Conservation (phyloP, 2,329 filamentous ascomycete species). For the Colletotrichum aenigma region DNA sequence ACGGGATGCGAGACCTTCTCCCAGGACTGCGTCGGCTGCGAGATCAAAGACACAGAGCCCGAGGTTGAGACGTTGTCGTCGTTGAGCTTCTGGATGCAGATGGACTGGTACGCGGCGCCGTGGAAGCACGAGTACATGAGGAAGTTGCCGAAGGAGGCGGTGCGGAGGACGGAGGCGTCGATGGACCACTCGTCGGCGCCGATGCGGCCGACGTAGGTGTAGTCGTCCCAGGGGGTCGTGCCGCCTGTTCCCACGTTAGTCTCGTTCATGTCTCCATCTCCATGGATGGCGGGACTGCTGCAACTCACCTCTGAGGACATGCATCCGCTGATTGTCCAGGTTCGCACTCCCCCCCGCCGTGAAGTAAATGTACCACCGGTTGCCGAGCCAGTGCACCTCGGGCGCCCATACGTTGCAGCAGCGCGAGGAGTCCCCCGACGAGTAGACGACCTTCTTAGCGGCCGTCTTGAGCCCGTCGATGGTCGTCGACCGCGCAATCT, state of each 20-base stretch:
- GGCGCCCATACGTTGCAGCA: slow-evolving; percentile 40
- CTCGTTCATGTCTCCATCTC: not conserved
- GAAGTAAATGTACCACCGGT: slow-evolving; percentile 38
- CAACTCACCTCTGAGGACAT: slow-evolving; percentile 37
- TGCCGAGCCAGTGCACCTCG: slow-evolving; percentile 23
- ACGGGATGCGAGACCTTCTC: slow-evolving; percentile 54
- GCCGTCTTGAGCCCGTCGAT: slow-evolving; percentile 58
- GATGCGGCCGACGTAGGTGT: slow-evolving; percentile 53
- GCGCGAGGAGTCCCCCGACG: slow-evolving; percentile 45
- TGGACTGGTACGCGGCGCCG: slow-evolving; percentile 38
- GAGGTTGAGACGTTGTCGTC: slow-evolving; percentile 43
- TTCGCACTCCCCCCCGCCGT: slow-evolving; percentile 51
- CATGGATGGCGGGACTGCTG: not conserved
- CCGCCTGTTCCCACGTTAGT: slow-evolving; percentile 42
- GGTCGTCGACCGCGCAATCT: slow-evolving; percentile 57
- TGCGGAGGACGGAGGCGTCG: slow-evolving; percentile 56
- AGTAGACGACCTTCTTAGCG: slow-evolving; percentile 54
- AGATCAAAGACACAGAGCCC: slow-evolving; percentile 53
- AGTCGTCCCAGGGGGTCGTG: slow-evolving; percentile 54
- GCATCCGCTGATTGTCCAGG: slow-evolving; percentile 52
- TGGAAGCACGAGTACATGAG: slow-evolving; percentile 60
- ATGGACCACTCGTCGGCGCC: slow-evolving; percentile 54
- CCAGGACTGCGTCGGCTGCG: slow-evolving; percentile 54
- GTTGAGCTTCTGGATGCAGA: slow-evolving; percentile 43
- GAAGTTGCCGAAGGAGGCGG: slow-evolving; percentile 52